Evolutionary conservation across 208 protist genomes (phyloP), one percentile per base, ranked within the genome.

Genomic region (Crithidia thermophila): DNA sequence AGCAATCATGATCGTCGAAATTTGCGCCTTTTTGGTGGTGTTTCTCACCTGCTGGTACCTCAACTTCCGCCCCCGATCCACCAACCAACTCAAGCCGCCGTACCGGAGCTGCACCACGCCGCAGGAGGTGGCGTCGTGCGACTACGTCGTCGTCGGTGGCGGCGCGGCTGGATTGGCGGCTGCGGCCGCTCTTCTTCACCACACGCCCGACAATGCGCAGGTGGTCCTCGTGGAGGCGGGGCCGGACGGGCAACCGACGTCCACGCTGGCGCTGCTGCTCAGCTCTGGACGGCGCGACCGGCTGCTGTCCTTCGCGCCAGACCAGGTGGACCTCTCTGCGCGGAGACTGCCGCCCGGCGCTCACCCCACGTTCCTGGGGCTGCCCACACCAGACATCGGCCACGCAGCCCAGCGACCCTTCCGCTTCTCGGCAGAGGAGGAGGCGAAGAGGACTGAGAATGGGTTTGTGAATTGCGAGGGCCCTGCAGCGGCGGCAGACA

Each of bases 111-210:
- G 53, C 34, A 3, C 14, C 37, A n/a, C 14, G 1, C 39, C 57
- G 8, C 9, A 43, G 9, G 14, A 33, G 14, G 11, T 59, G 2
- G 20, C 46, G 7, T 13, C 66, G 5, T 58, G 75, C n/a, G 90
- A 95, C 51, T 95, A 90, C 62, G 75, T 93, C 11, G 76, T 95
- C 23, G 62, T 95, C 28, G 90, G 90, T 30, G 90, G 55, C n/a
- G 90, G 90, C 7, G 75, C 82, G 45, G 90, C 83, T 8, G 90
- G 90, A 8, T 67, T 95, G 18, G 74, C 87, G 6, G 90, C 90
- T 21, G 75, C 65, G 0, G 66, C 72, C 1, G 42, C 47, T 13
- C 50, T 95, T n/a, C 60, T 93, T 6, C 37, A 76, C 30, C n/a
- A 27, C 18, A 63, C 65, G 4, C 5, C 16, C 0, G 31, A 67